These are phyloP conservation scores for Mimosa pudica DNA, from an alignment of 306 rosid species.

Conservation along the genomic window DNA sequence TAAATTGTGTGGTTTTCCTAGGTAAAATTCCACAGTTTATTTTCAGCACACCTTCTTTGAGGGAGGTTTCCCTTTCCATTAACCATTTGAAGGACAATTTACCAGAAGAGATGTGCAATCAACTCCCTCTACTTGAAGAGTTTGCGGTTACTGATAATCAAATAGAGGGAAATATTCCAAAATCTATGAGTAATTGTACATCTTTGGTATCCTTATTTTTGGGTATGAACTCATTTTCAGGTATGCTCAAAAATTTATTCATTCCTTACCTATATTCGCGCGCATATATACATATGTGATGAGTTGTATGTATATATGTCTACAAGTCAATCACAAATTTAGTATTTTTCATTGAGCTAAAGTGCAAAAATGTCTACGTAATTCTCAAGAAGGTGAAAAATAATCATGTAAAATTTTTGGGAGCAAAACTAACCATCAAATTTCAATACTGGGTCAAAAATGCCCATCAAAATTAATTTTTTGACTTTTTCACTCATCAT, in stretches of 20 bases:
- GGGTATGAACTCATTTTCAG: slow-evolving; percentile 5
- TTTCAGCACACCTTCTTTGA: too few relatives aligned
- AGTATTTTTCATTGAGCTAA: too few relatives aligned
- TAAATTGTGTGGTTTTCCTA: not conserved
- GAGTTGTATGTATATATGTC: not conserved
- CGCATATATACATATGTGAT: too few relatives aligned
- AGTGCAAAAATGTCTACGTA: too few relatives aligned
- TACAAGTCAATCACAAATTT: not conserved
- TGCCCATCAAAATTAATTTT: too few relatives aligned
- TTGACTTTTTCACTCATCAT: too few relatives aligned
- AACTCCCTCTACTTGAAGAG: slow-evolving; percentile 18
- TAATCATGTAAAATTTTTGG: too few relatives aligned
- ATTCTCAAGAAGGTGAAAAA: too few relatives aligned
- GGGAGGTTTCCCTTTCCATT: too few relatives aligned
- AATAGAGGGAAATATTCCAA: slow-evolving; percentile 28
- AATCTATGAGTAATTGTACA: slow-evolving; percentile 36
- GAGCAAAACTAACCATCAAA: too few relatives aligned
- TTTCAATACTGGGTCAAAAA: too few relatives aligned
- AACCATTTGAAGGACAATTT: not conserved
- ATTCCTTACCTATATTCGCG: too few relatives aligned
- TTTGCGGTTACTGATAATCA: not conserved
- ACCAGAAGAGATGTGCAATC: slow-evolving; percentile 18
- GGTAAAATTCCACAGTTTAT: slow-evolving; percentile 19
- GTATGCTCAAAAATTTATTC: not conserved
- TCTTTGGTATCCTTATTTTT: not conserved